These are phyloP conservation scores for Euphorbia schlechtendalii DNA, from an alignment of 441 rosid species.

Conservation along the genomic window DNA sequence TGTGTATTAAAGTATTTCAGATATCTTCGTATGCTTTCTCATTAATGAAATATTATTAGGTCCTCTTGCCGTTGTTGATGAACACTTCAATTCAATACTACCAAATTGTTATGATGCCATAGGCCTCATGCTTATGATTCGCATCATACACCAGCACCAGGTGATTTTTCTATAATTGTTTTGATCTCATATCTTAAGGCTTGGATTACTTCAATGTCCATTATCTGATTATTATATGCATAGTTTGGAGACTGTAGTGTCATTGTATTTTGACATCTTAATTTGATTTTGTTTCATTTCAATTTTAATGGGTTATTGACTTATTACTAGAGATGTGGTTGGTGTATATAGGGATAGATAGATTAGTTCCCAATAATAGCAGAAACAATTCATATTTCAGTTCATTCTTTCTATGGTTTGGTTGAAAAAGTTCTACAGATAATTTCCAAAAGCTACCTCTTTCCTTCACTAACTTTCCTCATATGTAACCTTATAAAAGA, in stretches of 20 bases:
- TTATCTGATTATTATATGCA: not conserved
- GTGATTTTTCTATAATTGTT: slow-evolving; percentile 30
- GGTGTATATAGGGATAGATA: too few species aligned
- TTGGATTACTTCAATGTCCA: not conserved
- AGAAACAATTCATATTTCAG: too few species aligned
- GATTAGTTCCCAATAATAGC: too few species aligned
- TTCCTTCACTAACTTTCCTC: too few species aligned
- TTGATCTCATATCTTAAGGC: not conserved
- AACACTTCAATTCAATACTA: slow-evolving; percentile 81
- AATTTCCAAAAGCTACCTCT: too few species aligned
- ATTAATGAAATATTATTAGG: slow-evolving; percentile 41
- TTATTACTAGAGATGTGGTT: too few species aligned
- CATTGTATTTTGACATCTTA: not conserved
- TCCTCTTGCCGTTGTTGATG: slow-evolving; percentile 95
- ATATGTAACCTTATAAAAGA: too few species aligned
- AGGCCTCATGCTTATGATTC: slow-evolving; percentile 98
- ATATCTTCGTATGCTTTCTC: not conserved
- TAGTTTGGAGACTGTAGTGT: not conserved
- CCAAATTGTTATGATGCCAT: slow-evolving; percentile 96
- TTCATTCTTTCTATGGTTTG: too few species aligned
- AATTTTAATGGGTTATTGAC: not conserved
- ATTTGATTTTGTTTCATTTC: not conserved
- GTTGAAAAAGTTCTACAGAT: too few species aligned
- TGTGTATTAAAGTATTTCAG: not conserved
- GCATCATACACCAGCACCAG: slow-evolving; percentile 96